Conservation (phyloP, 2,329 filamentous ascomycete genomes). For the Monilinia laxa region DNA sequence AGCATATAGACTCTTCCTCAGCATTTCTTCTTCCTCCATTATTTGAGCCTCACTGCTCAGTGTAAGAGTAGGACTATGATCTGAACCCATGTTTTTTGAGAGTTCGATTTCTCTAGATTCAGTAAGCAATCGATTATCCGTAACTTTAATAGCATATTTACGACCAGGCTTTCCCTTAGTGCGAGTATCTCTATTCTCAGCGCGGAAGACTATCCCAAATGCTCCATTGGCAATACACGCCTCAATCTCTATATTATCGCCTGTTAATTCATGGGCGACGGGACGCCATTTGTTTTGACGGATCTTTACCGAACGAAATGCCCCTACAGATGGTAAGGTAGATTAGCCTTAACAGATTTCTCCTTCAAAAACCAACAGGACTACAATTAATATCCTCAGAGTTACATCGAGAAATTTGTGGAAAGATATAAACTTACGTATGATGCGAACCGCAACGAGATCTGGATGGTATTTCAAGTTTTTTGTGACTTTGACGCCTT, state of each 20-base stretch:
- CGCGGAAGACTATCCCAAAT: constrained; percentile 9
- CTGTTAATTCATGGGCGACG: not conserved
- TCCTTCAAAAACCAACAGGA: not conserved
- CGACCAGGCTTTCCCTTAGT: not conserved
- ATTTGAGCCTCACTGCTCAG: constrained; percentile 9
- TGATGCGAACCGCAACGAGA: not conserved
- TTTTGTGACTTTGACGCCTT: too few species aligned
- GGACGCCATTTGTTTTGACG: constrained; percentile 16
- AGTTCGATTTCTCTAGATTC: not conserved
- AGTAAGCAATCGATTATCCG: not conserved
- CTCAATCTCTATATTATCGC: constrained; percentile 7
- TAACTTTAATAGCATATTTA: constrained; percentile 9
- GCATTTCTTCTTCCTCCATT: not conserved
- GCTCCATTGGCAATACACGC: constrained; percentile 9
- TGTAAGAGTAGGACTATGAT: constrained; percentile 1
- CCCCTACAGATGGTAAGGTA: not conserved
- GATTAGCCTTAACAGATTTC: not conserved
- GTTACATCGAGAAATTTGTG: not conserved
- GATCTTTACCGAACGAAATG: not conserved
- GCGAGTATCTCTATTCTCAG: constrained; percentile 13
- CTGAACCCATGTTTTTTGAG: not conserved
- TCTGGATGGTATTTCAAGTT: not conserved
- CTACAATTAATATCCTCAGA: not conserved
- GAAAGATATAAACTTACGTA: not conserved
- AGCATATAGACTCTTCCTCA: not conserved